Evolutionary conservation across 805 yeast species (phyloP), one percentile per base, ranked within the genome.

Genomic region (Diddensiella santjacobensis): DNA sequence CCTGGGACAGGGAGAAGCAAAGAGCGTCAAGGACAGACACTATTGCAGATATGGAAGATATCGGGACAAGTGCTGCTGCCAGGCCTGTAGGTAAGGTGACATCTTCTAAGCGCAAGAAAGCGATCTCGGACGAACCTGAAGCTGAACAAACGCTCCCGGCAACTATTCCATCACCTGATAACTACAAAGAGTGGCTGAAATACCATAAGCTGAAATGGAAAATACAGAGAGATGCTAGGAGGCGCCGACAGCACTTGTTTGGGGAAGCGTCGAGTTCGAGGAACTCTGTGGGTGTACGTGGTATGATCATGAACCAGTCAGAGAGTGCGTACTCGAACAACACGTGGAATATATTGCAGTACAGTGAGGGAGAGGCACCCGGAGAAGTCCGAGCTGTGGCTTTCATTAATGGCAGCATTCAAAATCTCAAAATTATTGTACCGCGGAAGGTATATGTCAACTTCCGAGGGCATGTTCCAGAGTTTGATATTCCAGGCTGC

Each of bases 121-220:
- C 24, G 3, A 38, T 30, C 4, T 49, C 71, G 70, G 4, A 64
- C 63, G 51, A 66, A 66, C 42, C 65, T 65, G 39, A 57, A 53
- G 44, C 15, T 15, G 47, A 44, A 5, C 49, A 33, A 61, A 38
- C 73, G 29, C 56, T 69, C 17, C 67, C 68, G 8, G 33, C 53
- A 1, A 55, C 50, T 17, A 51, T 53, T 35, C 67, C 73, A 3
- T 59, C 60, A 26, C 56, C 61, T 20, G 58, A 59, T 29, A 72
- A 78, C 63, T 73, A 71, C 58, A 42, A 60, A 22, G 71, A 70
- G 37, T 76, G 77, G 59, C 72, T 93, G 50, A 67, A 69, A 24
- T 85, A 85, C 59, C 91, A 86, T 65, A 89, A 91, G 64, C 75
- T 80, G n/a, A 87, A 87, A 61, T 93, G 99, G 99, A 78, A 70